Conservation (phyloP, 192 early-diverging fungal genomes). For the Umbelopsis sp. region DNA sequence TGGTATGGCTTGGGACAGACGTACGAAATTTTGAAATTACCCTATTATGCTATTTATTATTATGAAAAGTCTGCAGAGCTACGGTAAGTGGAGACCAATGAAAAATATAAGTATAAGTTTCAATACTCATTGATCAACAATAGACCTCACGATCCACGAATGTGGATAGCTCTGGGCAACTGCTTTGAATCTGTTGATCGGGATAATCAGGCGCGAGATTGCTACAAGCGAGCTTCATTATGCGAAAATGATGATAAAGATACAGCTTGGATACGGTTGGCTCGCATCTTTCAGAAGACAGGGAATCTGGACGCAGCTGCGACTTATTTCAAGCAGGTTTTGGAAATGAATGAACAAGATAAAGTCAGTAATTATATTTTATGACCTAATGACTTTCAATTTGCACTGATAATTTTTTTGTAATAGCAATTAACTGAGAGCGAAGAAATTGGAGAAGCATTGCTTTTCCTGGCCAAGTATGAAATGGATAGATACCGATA, state of each 20-base stretch:
- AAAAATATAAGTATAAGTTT: background rate
- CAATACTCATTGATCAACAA: background rate
- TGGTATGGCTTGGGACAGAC: constrained; percentile 94
- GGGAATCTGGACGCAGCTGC: constrained; percentile 57
- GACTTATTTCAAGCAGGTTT: constrained; percentile 46
- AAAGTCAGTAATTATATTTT: background rate
- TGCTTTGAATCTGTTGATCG: constrained; percentile 67
- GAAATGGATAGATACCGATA: constrained; percentile 41
- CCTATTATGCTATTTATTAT: constrained; percentile 81
- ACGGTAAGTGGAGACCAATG: constrained; percentile 32
- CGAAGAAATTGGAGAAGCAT: constrained; percentile 35
- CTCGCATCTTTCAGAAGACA: constrained; percentile 59
- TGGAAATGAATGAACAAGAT: constrained; percentile 7
- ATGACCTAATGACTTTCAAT: background rate
- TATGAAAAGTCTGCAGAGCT: constrained; percentile 75
- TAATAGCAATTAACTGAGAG: background rate
- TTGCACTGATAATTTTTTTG: no score
- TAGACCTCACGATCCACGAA: constrained; percentile 82
- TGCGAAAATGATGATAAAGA: constrained; percentile 57
- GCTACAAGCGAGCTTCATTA: constrained; percentile 67
- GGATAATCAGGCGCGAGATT: constrained; percentile 65
- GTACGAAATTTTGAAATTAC: constrained; percentile 85
- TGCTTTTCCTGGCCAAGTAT: constrained; percentile 25
- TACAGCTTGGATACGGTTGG: constrained; percentile 58
- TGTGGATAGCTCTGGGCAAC: constrained; percentile 80